Conservation (phyloP, 164 flowering plant genomes). For the Tetrastigma voinierianum region DNA sequence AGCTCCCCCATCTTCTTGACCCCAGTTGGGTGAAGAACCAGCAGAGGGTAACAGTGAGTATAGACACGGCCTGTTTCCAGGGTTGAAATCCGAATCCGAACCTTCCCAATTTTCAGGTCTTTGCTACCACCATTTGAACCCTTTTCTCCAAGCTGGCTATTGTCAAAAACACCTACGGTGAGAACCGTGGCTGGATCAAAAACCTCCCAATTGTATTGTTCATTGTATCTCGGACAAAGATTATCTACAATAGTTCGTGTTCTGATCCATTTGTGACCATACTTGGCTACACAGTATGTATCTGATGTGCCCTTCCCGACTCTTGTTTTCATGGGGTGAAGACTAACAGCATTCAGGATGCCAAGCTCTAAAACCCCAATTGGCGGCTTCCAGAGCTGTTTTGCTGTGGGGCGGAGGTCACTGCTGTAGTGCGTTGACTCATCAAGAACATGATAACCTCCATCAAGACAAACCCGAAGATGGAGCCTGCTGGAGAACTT, state of each 20-base stretch:
- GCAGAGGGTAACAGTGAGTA: slow-evolving; percentile 86
- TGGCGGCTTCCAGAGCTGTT: slow-evolving; percentile 80
- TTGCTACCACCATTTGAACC: slow-evolving; percentile 47
- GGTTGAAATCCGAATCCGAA: slow-evolving; percentile 80
- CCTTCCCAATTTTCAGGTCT: slow-evolving; percentile 82
- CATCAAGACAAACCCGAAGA: slow-evolving; percentile 80
- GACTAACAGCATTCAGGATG: slow-evolving; percentile 70
- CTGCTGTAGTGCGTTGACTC: slow-evolving; percentile 91
- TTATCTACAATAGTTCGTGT: slow-evolving; percentile 71
- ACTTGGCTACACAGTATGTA: slow-evolving; percentile 88
- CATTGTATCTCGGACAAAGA: slow-evolving; percentile 69
- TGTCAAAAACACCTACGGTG: slow-evolving; percentile 83
- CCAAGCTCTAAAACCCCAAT: slow-evolving; percentile 86
- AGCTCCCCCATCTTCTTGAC: slow-evolving; percentile 94
- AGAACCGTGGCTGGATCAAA: slow-evolving; percentile 85
- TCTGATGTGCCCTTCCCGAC: slow-evolving; percentile 83
- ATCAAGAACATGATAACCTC: slow-evolving; percentile 95
- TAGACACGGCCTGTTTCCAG: slow-evolving; percentile 86
- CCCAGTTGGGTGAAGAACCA: slow-evolving; percentile 79
- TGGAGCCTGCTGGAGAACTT: slow-evolving; percentile 76
- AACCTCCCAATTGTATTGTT: slow-evolving; percentile 95
- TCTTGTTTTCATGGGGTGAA: slow-evolving; percentile 86
- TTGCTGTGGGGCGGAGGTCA: slow-evolving; percentile 92
- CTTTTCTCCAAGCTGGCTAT: slow-evolving; percentile 68
- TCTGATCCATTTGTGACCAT: slow-evolving; percentile 88